Conservation (phyloP, 352 stramenopile species). For the Phytophthora sojae region DNA sequence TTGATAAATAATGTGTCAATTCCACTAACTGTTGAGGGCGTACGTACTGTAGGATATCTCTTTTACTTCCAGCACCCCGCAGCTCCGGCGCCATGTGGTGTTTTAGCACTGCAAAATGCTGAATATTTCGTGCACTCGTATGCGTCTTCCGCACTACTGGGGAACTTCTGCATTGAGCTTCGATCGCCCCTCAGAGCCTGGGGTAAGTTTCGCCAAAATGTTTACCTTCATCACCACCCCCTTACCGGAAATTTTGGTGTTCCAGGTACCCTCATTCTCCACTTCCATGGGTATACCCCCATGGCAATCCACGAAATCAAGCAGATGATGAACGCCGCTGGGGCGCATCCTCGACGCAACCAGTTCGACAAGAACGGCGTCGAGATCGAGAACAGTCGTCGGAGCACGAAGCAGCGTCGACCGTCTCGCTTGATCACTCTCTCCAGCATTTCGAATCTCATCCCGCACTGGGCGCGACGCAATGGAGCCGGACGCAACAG, state of each 20-base stretch:
- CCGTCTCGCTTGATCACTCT: constrained; percentile 46
- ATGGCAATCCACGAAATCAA: constrained; percentile 59
- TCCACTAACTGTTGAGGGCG: constrained; percentile 3
- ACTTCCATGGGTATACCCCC: constrained; percentile 70
- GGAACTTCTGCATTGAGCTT: constrained; percentile 83
- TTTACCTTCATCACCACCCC: background rate
- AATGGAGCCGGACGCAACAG: constrained; percentile 44
- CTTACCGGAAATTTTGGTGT: too few relatives aligned
- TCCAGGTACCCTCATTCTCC: constrained; percentile 75
- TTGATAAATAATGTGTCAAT: background rate
- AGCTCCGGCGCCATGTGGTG: constrained; percentile 61
- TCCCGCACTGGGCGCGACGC: constrained; percentile 42
- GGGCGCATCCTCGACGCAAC: constrained; percentile 38
- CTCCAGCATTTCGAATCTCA: constrained; percentile 41
- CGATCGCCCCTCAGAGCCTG: constrained; percentile 63
- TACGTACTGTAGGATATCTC: constrained; percentile 54
- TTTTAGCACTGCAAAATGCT: constrained; percentile 68
- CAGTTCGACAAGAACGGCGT: constrained; percentile 28
- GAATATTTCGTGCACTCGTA: constrained; percentile 83
- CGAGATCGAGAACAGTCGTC: constrained; percentile 29
- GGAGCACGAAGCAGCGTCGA: constrained; percentile 13
- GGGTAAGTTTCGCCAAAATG: constrained; percentile 37
- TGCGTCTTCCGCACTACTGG: constrained; percentile 58
- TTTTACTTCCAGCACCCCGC: constrained; percentile 81
- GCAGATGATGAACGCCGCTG: constrained; percentile 58